A percentile compares a stretch with the other conserved stretches of the same genome.
Conservation (phyloP, 176 grass and related monocot genomes). For the Miscanthus lutarioriparius region DNA sequence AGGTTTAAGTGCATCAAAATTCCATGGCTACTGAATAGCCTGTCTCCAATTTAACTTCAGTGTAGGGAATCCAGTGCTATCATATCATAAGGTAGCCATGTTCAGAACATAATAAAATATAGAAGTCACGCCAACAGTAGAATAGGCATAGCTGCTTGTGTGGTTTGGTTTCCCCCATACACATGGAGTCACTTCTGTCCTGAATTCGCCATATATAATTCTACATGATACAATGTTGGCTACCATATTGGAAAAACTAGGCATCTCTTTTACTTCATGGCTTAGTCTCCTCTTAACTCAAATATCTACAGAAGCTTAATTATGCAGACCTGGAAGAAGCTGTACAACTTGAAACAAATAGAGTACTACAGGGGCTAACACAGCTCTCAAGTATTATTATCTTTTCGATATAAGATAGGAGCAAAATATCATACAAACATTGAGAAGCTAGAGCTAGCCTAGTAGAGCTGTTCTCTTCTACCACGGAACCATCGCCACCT, state of each 20-base stretch:
- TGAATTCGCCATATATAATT: constrained; percentile 10
- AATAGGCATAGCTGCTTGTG: not conserved
- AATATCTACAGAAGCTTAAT: constrained; percentile 42
- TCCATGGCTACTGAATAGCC: not conserved
- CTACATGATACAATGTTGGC: constrained; percentile 13
- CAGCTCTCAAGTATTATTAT: constrained; percentile 23
- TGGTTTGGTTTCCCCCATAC: constrained; percentile 21
- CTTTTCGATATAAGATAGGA: constrained; percentile 2
- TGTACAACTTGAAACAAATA: constrained; percentile 27
- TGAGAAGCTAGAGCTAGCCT: constrained; percentile 31
- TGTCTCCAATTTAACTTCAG: constrained; percentile 11
- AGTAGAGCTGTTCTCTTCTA: constrained; percentile 75
- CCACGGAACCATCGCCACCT: constrained; percentile 72
- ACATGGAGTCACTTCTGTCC: constrained; percentile 14
- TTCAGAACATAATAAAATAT: not conserved
- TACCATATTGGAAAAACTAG: constrained; percentile 32
- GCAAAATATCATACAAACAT: constrained; percentile 43
- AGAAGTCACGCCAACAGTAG: constrained; percentile 9
- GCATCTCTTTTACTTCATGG: constrained; percentile 12
- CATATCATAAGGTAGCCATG: constrained; percentile 15
- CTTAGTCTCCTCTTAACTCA: constrained; percentile 28
- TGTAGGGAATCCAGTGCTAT: not conserved
- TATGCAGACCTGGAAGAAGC: constrained; percentile 15
- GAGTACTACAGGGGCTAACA: constrained; percentile 18
- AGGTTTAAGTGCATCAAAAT: not conserved